Percentiles rank a stretch among this genome's conserved stretches.
These are phyloP conservation scores for Nannochloropsis gaditana DNA, from an alignment of 108 stramenopile genomes.

Conservation along the genomic window DNA sequence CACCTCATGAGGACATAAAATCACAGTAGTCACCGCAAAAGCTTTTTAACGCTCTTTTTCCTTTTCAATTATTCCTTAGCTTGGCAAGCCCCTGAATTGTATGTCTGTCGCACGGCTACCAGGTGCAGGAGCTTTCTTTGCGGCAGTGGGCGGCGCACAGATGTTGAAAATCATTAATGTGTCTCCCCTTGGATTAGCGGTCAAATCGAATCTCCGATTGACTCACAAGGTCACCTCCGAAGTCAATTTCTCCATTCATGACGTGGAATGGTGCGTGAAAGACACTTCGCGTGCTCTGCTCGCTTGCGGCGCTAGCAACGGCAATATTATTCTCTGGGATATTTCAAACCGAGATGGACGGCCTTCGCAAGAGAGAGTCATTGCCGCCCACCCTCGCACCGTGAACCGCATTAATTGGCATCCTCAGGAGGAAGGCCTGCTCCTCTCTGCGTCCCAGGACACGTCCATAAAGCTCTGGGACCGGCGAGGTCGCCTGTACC, in stretches of 20 bases:
- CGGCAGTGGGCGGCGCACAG: neutral
- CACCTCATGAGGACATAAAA: too few relatives aligned
- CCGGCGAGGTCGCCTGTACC: neutral
- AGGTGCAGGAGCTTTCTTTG: neutral
- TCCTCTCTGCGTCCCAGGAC: conserved; percentile 31
- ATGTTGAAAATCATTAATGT: conserved; percentile 3
- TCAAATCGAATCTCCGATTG: neutral
- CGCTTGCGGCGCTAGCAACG: neutral
- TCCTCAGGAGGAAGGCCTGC: conserved; percentile 23
- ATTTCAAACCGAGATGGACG: neutral
- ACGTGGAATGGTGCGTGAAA: conserved; percentile 1
- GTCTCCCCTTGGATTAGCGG: neutral
- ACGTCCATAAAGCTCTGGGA: neutral
- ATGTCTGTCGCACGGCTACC: neutral
- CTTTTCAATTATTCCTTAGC: neutral
- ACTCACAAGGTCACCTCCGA: neutral
- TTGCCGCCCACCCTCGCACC: conserved; percentile 29
- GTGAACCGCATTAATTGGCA: conserved; percentile 32
- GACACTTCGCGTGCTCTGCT: neutral
- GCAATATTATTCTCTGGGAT: neutral
- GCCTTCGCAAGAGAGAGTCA: neutral
- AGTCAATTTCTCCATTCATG: conserved; percentile 20
- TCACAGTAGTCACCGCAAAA: too few relatives aligned
- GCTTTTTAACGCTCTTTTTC: neutral
- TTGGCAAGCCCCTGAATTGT: conserved; percentile 14